A percentile compares a stretch with the other conserved stretches of the same genome.
phyloP scores from a whole-genome alignment of 805 yeast species.

The Lipomyces spencermartinsiae region DNA sequence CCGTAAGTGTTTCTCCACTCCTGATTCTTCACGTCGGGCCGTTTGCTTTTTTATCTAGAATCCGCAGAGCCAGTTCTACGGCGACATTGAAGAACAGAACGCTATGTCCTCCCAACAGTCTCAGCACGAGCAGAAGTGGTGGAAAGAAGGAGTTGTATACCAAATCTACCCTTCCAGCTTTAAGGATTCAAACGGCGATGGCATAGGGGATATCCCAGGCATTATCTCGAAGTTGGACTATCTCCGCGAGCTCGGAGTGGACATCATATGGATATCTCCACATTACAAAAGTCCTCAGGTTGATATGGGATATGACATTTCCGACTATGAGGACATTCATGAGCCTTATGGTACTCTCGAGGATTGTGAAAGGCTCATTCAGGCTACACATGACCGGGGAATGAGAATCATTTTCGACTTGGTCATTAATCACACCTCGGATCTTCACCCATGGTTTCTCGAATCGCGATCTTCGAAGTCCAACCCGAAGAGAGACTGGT shows the following conservation, averaged over 20 bases:
- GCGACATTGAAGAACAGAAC: no score
- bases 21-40: no score
- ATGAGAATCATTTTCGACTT: conserved; percentile 61
- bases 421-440: conserved; percentile 65
- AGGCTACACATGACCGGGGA: conserved; percentile 56
- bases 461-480: conserved; percentile 58
- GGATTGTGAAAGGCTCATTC: conserved; percentile 57
- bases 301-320: conserved; percentile 69
- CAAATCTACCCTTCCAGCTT: conserved; percentile 68
- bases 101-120: neutral
- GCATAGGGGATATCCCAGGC: conserved; percentile 63
- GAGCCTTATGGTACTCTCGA: conserved; percentile 61
- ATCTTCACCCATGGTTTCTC: conserved; percentile 56
- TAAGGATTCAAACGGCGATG: conserved; percentile 65
- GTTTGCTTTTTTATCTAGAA: no score
- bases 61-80: no score
- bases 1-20: no score
- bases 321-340: conserved; percentile 59
- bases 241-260: conserved; percentile 56
- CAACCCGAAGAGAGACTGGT: conserved; percentile 67
- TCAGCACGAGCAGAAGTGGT: conserved; percentile 45
- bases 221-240: conserved; percentile 59
- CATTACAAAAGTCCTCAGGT: conserved; percentile 64
- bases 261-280: conserved; percentile 64
- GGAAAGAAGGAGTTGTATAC: conserved; percentile 63